phyloP scores from a whole-genome alignment of 2,329 filamentous ascomycete genomes.

The Sclerotinia borealis region DNA sequence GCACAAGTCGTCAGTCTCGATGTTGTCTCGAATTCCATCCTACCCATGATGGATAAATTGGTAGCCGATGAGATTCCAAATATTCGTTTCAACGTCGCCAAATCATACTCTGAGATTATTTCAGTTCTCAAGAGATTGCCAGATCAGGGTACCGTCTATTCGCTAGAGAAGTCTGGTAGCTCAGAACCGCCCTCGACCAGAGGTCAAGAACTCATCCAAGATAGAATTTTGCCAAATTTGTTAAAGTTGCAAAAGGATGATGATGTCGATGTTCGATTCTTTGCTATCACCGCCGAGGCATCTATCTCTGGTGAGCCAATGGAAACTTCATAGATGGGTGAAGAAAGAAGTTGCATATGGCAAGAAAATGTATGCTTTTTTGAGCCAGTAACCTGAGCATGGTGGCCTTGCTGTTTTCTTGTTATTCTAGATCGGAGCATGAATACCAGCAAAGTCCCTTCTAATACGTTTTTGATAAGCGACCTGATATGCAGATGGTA shows the following conservation, averaged over 20 bases:
- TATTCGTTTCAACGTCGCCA: constrained; percentile 98
- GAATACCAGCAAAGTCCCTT: constrained; percentile 31
- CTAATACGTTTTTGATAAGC: constrained; percentile 8
- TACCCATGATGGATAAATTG: constrained; percentile 94
- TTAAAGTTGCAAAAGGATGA: constrained; percentile 96
- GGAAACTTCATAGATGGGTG: constrained; percentile 44
- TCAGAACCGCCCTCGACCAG: constrained; percentile 57
- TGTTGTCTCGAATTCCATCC: constrained; percentile 86
- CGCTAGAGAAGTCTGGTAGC: constrained; percentile 72
- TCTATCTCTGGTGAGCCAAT: constrained; percentile 44
- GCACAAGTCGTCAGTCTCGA: constrained; percentile 88
- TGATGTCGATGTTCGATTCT: constrained; percentile 97
- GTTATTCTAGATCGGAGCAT: constrained; percentile 31
- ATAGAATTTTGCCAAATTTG: constrained; percentile 80
- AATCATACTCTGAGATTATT: constrained; percentile 89
- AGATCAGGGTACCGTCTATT: constrained; percentile 77
- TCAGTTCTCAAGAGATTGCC: constrained; percentile 88
- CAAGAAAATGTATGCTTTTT: constrained; percentile 24
- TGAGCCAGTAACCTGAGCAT: constrained; percentile 24
- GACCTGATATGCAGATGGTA: constrained; percentile 4
- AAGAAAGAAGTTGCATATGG: constrained; percentile 25
- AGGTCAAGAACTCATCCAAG: constrained; percentile 74
- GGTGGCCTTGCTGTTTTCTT: constrained; percentile 22
- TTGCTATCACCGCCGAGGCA: constrained; percentile 80
- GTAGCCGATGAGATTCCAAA: constrained; percentile 94